A percentile compares a stretch with the other conserved stretches of the same genome.
phyloP scores from a whole-genome alignment of 1,284 basidiomycete species.

The Ceratorhiza oryzae-sativae region DNA sequence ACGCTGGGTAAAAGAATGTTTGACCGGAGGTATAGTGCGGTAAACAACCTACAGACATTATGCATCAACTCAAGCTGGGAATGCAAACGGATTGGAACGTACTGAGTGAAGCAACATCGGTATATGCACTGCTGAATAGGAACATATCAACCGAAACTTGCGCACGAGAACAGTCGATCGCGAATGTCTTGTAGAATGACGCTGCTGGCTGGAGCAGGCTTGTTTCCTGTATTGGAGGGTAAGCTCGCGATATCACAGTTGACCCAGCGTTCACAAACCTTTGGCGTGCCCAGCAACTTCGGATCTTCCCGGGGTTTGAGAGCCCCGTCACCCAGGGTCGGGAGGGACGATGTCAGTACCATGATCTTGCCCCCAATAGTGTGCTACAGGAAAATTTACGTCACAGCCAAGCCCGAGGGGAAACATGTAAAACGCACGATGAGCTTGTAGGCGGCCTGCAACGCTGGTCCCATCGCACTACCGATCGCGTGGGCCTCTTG shows the following conservation, averaged over 20 bases:
- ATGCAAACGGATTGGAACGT: constrained; percentile 43
- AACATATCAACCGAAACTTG: constrained; percentile 99
- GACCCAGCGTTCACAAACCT: constrained; percentile 65
- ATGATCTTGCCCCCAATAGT: constrained; percentile 96
- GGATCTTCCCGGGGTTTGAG: constrained; percentile 97
- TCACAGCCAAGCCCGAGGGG: neutral
- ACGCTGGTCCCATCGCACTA: constrained; percentile 93
- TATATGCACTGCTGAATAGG: constrained; percentile 92
- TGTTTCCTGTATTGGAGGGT: constrained; percentile 95
- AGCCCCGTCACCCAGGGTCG: constrained; percentile 87
- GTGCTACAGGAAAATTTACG: constrained; percentile 54
- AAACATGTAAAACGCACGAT: constrained; percentile 62
- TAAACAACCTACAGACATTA: constrained; percentile 71
- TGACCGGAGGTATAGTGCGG: constrained; percentile 98
- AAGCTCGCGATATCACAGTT: constrained; percentile 97
- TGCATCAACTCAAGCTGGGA: neutral
- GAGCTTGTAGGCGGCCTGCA: constrained; percentile 96
- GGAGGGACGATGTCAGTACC: constrained; percentile 84
- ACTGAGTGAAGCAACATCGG: constrained; percentile 94
- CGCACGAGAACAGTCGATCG: constrained; percentile 96
- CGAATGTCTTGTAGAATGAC: constrained; percentile 98
- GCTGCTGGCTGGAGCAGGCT: constrained; percentile 86
- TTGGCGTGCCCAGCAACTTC: constrained; percentile 93
- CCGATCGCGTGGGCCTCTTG: constrained; percentile 90
- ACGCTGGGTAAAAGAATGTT: constrained; percentile 98